Evolutionary conservation across 345 rosid species (phyloP).

Genomic region (Pseudoturritis turrita): DNA sequence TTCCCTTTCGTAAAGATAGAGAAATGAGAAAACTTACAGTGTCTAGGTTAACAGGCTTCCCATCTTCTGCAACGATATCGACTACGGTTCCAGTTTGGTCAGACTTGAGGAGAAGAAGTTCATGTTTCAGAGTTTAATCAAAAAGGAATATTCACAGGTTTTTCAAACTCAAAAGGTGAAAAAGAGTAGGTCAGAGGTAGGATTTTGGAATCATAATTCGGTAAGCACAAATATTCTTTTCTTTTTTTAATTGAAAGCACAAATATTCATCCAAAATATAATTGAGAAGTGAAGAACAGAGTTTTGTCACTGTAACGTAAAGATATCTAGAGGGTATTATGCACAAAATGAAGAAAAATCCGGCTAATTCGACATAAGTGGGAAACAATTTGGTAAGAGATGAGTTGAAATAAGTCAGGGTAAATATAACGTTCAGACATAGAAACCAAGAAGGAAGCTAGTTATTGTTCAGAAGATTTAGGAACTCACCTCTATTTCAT

Average conservation of each 20-base stretch:
- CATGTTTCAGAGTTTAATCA: constrained; percentile 9
- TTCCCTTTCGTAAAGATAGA: not conserved
- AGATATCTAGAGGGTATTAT: not conserved
- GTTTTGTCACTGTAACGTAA: not conserved
- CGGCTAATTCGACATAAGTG: not conserved
- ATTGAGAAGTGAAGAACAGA: not conserved
- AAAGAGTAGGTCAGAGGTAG: not conserved
- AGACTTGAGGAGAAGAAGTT: constrained; percentile 39
- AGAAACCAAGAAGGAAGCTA: not conserved
- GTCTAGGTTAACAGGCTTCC: constrained; percentile 68
- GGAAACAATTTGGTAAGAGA: not conserved
- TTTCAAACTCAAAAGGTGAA: not conserved
- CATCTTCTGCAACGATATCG: constrained; percentile 70
- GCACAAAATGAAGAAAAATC: not conserved
- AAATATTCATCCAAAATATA: not conserved
- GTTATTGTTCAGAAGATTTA: not conserved
- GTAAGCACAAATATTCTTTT: not conserved
- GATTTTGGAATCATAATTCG: not conserved
- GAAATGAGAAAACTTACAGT: constrained; percentile 39
- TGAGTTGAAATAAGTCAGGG: not conserved
- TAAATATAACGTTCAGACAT: not conserved
- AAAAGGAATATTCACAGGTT: not conserved
- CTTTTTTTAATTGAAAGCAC: too few species aligned
- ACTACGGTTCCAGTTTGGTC: constrained; percentile 76
- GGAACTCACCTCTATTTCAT: constrained; percentile 78